A percentile compares a stretch with the other conserved stretches of the same genome.
Evolutionary conservation across 495 filamentous ascomycete genomes (phyloP).

Genomic region (Podospora pseudopauciseta): DNA sequence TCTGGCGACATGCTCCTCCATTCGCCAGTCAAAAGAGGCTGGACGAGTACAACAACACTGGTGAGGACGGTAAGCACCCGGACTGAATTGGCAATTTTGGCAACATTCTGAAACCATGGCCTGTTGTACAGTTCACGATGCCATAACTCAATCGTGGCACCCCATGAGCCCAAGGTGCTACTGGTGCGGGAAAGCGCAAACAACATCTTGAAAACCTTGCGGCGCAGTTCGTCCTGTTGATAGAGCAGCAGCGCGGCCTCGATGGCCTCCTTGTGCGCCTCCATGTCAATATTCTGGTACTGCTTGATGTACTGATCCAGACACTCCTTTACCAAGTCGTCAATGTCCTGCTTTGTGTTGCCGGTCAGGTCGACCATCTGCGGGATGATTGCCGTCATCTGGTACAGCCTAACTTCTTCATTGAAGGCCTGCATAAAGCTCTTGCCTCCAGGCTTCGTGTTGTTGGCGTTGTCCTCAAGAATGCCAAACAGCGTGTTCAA

Average conservation of each 20-base stretch:
- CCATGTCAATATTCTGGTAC: not conserved
- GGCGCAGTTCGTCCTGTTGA: not conserved
- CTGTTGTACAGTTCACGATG: too few species aligned
- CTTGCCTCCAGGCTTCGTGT: not conserved
- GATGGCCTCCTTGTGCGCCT: not conserved
- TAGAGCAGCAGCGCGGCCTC: not conserved
- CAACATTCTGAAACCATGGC: too few species aligned
- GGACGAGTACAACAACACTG: too few species aligned
- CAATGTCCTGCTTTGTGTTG: not conserved
- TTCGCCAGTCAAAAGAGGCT: not conserved
- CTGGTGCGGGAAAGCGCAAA: not conserved
- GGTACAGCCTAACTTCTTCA: not conserved
- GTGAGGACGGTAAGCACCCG: too few species aligned
- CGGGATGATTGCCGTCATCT: not conserved
- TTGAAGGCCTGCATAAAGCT: conserved; percentile 25
- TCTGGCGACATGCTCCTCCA: not conserved
- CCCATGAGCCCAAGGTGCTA: not conserved
- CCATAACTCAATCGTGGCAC: too few species aligned
- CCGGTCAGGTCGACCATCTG: not conserved
- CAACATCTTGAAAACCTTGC: not conserved
- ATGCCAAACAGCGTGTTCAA: not conserved
- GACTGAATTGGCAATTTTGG: too few species aligned
- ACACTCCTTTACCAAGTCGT: not conserved
- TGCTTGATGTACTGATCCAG: not conserved
- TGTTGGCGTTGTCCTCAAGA: conserved; percentile 1